These are phyloP conservation scores for Amborella trichopoda DNA, from an alignment of 164 flowering plant species.

Conservation along the genomic window DNA sequence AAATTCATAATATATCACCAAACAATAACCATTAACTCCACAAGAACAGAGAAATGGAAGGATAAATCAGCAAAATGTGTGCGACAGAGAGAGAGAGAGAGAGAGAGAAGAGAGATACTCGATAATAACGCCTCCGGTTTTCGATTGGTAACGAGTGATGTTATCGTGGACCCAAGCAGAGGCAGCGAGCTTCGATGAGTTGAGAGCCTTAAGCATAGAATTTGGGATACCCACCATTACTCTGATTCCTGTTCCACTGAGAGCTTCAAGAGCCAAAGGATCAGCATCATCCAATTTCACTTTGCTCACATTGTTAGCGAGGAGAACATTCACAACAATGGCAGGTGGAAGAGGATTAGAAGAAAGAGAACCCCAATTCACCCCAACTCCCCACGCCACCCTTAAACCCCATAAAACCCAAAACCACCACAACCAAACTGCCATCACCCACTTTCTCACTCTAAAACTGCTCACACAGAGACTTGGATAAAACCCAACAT, in stretches of 20 bases:
- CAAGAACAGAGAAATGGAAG: no score
- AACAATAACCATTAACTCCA: no score
- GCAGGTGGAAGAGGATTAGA: constrained; percentile 74
- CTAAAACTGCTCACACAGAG: no score
- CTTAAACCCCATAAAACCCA: no score
- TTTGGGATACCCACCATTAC: constrained; percentile 80
- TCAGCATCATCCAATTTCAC: constrained; percentile 74
- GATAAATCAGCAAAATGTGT: no score
- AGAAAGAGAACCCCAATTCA: constrained; percentile 87
- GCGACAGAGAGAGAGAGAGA: background rate
- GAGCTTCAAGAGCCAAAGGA: constrained; percentile 51
- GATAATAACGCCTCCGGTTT: constrained; percentile 16
- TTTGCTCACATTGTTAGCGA: constrained; percentile 52
- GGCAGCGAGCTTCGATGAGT: constrained; percentile 59
- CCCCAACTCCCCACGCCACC: constrained; percentile 65
- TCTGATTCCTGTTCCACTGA: constrained; percentile 47
- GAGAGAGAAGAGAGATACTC: background rate
- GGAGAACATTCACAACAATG: constrained; percentile 63
- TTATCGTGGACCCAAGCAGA: constrained; percentile 84
- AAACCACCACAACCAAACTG: no score
- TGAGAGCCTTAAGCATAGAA: constrained; percentile 48
- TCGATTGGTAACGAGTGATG: constrained; percentile 52
- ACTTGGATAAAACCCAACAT: no score
- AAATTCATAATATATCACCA: no score
- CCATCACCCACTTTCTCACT: no score